These are phyloP conservation scores for Corrigiola litoralis DNA, from an alignment of 179 eudicot species.

Conservation along the genomic window DNA sequence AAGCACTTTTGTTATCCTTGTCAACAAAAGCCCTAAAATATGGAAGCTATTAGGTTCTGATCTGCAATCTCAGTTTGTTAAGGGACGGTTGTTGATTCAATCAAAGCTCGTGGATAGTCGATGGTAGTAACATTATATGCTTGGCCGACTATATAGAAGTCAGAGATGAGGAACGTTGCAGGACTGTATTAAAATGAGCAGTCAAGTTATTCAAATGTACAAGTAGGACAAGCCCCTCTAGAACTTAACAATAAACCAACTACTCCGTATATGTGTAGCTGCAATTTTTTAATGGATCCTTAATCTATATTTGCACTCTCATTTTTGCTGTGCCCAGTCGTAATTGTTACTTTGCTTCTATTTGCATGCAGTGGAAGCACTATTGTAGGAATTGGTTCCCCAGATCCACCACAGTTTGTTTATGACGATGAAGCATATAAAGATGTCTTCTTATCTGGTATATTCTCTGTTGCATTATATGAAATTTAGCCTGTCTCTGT, in stretches of 20 bases:
- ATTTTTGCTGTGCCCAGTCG: not conserved
- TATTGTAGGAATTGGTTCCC: constrained; percentile 92
- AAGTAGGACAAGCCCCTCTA: not conserved
- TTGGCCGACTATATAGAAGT: no score
- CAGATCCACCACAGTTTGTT: constrained; percentile 88
- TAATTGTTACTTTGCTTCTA: constrained; percentile 5
- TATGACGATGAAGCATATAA: constrained; percentile 93
- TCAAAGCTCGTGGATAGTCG: no score
- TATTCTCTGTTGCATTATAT: not conserved
- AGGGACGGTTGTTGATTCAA: no score
- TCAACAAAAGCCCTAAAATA: no score
- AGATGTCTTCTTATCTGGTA: constrained; percentile 90
- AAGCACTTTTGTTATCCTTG: not conserved
- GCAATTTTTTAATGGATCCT: not conserved
- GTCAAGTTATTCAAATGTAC: not conserved
- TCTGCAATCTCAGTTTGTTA: no score
- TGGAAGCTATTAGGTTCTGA: no score
- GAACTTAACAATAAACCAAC: not conserved
- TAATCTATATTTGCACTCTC: not conserved
- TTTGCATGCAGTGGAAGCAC: constrained; percentile 86
- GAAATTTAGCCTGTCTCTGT: not conserved
- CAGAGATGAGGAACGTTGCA: not conserved
- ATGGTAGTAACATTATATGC: no score
- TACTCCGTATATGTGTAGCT: no score
- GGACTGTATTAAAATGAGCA: not conserved